Evolutionary conservation across 225 moss, liverwort and hornwort species (phyloP), one percentile per base, ranked within the genome.

Genomic region (Neckera pumila): DNA sequence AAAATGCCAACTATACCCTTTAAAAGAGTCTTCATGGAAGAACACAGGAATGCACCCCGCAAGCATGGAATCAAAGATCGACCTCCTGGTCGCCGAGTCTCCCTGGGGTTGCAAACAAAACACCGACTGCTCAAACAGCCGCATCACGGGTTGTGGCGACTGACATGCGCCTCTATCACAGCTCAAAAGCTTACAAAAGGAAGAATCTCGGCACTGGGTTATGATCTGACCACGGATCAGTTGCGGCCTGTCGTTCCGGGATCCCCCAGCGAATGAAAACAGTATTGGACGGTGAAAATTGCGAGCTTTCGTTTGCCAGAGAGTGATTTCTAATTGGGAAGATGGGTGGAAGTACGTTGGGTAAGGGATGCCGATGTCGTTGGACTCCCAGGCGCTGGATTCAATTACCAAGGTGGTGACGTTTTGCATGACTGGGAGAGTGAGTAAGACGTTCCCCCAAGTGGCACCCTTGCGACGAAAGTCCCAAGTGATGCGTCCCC

Each of bases 11-110:
- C n/a, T 79, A 25, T 94, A 94, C 23, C 91, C 92, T 7, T 87
- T 85, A 10, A 83, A 92, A 7, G 94, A 94, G 62, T 94, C 91
- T 9, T 36, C 66, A 12, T 94, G 93, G 38, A 94, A 94, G 59
- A 94, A 94, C 30, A 94, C 92, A 26, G 93, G 93, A 43, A 94
- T 94, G 70, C 94, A 94, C 12, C 94, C 94, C 10, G 94, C 94
- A 3, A 94, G 86, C 92, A 94, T 94, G 14, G 94, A 94, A 45
- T 94, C 94, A 31, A 94, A 94, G 65, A 94, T 94, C 7, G 94
- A 94, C 42, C 91, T 84, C 42, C 94, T 87, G 59, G 94, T 93
- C 26, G 92, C 92, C 79, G 90, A 89, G 53, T 93, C 92, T 2
- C 91, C 93, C 65, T 92, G 93, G 10, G 91, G 94, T 63, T 92